Conservation (phyloP, 345 rosid genomes). For the Aurinia saxatilis region DNA sequence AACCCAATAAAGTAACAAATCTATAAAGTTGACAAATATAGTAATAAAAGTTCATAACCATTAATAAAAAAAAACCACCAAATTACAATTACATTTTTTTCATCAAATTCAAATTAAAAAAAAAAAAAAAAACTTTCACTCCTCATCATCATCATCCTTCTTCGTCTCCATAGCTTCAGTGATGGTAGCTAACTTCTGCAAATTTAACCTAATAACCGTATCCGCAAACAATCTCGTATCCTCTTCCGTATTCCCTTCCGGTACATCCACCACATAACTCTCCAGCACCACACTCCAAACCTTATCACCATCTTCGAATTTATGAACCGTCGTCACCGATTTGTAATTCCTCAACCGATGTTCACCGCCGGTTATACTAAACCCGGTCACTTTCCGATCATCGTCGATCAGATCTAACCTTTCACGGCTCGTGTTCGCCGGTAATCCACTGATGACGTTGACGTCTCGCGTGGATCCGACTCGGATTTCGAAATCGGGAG, state of each 20-base stretch:
- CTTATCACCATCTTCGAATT: constrained; percentile 18
- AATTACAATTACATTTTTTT: too few relatives aligned
- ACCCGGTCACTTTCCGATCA: constrained; percentile 49
- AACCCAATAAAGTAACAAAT: too few relatives aligned
- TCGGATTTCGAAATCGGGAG: constrained; percentile 33
- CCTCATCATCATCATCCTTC: too few relatives aligned
- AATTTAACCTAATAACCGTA: constrained; percentile 67
- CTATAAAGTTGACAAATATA: too few relatives aligned
- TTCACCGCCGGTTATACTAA: constrained; percentile 70
- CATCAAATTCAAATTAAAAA: too few relatives aligned
- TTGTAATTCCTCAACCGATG: constrained; percentile 75
- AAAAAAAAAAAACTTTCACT: too few relatives aligned
- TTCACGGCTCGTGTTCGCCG: constrained; percentile 74
- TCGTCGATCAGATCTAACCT: constrained; percentile 65
- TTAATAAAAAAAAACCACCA: too few relatives aligned
- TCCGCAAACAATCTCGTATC: constrained; percentile 85
- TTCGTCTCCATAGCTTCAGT: constrained; percentile 36
- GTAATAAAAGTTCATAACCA: too few relatives aligned
- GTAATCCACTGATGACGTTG: constrained; percentile 61
- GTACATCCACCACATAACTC: constrained; percentile 76
- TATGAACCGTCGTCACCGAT: constrained; percentile 70
- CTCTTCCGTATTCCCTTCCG: constrained; percentile 90
- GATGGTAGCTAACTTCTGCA: constrained; percentile 68
- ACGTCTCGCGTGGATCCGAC: constrained; percentile 68
- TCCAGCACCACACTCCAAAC: constrained; percentile 64